Base-by-base conservation (phyloP, 78 protist species). In the Carpediemonas membranifera region DNA sequence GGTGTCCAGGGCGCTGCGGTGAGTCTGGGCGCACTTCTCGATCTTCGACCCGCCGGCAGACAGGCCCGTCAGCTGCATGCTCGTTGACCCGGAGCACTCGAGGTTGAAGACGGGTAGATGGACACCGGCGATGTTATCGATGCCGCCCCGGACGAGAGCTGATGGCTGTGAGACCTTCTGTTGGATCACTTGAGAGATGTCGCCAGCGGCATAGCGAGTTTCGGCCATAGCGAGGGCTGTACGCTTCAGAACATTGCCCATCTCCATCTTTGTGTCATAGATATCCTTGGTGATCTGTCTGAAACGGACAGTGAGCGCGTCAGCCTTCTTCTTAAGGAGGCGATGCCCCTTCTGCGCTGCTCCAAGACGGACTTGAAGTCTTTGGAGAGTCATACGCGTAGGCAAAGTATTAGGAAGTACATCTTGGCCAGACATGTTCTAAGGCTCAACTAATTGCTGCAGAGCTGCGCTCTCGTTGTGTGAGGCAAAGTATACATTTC, bases 271-370 rank as follows among this genome's bases (percentile, higher is more conserved):
- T 18, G 11, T 76, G 53, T 81, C 81, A 19, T 59, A 52, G 56
- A 91, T 80, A 65, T 86, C 50, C 13, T 57, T 31, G 52, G 77
- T 34, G 24, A 89, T 72, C 51, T 65, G 41, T 44, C 94, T 82
- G 84, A 83, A 87, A 9, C 84, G 82, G 25, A 84, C 60, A 1
- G 77, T 68, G 27, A 93, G 82, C 37, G 98, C 98, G 55, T 93
- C 98, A 16, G 87, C 65, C 78, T 93, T 93, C 79, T 89, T 88
- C 82, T 93, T 93, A 44, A 93, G 80, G 60, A 93, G 78, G 24
- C 76, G 41, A 79, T 90, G 92, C 7, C 98, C 98, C 59, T 84
- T 84, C 72, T 66, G 55, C 15, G 97, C 97, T n/a, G 91, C 90
- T 63, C 81, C 78, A n/a, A 90, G 79, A 27, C 89, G 80, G 24